Evolutionary conservation across 495 filamentous ascomycete genomes (phyloP).

Genomic region (Penicillium verhagenii): DNA sequence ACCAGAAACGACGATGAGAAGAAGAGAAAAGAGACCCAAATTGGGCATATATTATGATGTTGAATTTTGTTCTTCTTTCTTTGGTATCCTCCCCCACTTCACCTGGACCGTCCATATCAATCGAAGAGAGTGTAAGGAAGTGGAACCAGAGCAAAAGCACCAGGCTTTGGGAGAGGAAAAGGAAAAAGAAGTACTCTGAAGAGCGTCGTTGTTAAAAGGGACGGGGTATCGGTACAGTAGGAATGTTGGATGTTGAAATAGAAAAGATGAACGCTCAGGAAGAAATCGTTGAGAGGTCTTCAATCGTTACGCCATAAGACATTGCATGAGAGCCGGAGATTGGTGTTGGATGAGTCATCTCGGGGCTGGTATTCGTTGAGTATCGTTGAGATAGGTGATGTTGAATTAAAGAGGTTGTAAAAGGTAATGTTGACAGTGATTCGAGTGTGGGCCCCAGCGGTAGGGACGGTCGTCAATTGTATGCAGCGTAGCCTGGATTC

Average conservation of each 20-base stretch:
- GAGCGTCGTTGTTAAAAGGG: constrained; percentile 39
- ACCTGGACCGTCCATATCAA: neutral
- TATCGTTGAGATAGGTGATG: constrained; percentile 45
- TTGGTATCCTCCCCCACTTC: constrained; percentile 10
- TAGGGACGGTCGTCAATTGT: neutral
- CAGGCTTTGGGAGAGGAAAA: constrained; percentile 21
- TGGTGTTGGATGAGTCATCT: constrained; percentile 29
- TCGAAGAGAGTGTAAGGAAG: neutral
- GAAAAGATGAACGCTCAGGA: constrained; percentile 40
- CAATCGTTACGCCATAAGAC: constrained; percentile 49
- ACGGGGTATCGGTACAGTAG: constrained; percentile 35
- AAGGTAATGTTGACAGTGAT: constrained; percentile 19
- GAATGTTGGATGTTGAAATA: constrained; percentile 41
- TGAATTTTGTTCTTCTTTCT: constrained; percentile 35
- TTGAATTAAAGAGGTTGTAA: constrained; percentile 41
- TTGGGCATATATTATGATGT: constrained; percentile 26
- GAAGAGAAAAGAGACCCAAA: constrained; percentile 4
- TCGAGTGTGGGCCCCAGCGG: constrained; percentile 8
- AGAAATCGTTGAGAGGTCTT: constrained; percentile 54
- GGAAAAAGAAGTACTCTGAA: constrained; percentile 30
- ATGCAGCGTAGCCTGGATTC: neutral
- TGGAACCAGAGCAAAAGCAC: constrained; percentile 15
- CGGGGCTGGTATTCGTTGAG: constrained; percentile 32
- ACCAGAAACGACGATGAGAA: too few relatives aligned
- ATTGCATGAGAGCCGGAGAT: constrained; percentile 33